Conservation (phyloP, 177 flowering plant genomes). For the Vitis hybrid region DNA sequence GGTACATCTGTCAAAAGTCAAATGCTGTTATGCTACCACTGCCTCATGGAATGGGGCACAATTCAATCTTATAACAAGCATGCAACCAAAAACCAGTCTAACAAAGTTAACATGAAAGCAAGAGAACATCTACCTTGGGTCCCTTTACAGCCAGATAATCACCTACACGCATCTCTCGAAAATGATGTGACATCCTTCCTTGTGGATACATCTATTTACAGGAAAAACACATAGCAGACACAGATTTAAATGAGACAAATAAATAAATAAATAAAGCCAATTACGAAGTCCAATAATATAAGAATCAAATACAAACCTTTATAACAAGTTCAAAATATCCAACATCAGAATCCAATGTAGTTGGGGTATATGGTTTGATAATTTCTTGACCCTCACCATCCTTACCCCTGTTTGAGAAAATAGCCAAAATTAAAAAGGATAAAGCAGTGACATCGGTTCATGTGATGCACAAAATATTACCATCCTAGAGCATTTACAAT, state of each 20-base stretch:
- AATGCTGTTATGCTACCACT: too few relatives aligned
- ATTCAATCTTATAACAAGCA: not conserved
- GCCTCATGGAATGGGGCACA: too few relatives aligned
- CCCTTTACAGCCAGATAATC: slow-evolving; percentile 92
- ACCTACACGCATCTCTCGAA: slow-evolving; percentile 94
- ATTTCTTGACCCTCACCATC: slow-evolving; percentile 91
- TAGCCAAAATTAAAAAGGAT: not conserved
- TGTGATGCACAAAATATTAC: too few relatives aligned
- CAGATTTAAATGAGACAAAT: not conserved
- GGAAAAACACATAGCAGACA: not conserved
- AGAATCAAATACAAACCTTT: slow-evolving; percentile 50
- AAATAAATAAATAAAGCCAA: not conserved
- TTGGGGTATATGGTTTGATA: slow-evolving; percentile 94
- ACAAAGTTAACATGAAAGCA: not conserved
- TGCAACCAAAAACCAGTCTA: not conserved
- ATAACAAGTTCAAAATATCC: slow-evolving; percentile 93
- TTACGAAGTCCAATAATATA: not conserved
- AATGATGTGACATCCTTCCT: slow-evolving; percentile 99
- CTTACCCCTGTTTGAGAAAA: slow-evolving; percentile 66
- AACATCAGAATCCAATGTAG: slow-evolving; percentile 94
- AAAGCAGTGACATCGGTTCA: not conserved
- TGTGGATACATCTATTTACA: slow-evolving; percentile 89
- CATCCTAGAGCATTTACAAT: not conserved
- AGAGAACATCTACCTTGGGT: slow-evolving; percentile 67
- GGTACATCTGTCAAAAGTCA: too few relatives aligned